Conservation (phyloP, 2,329 filamentous ascomycete genomes). For the Fusarium nygamai region DNA sequence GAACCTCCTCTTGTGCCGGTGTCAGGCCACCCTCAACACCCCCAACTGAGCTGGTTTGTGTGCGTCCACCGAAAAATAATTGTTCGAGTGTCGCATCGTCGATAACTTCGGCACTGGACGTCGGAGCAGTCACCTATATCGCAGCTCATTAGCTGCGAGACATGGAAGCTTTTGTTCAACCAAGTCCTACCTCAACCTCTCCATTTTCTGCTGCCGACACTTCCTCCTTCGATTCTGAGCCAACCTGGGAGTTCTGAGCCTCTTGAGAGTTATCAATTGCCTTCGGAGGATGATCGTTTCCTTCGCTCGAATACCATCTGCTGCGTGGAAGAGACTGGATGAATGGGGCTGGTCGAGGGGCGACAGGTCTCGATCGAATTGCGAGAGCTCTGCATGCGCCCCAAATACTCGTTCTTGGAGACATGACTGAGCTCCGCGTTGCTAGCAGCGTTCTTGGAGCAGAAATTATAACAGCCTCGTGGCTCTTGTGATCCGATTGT, state of each 20-base stretch:
- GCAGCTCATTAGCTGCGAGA: slow-evolving; percentile 26
- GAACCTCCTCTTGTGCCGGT: slow-evolving; percentile 54
- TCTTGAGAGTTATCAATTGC: slow-evolving; percentile 32
- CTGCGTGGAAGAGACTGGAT: slow-evolving; percentile 32
- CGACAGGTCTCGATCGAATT: slow-evolving; percentile 43
- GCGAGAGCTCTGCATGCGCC: slow-evolving; percentile 49
- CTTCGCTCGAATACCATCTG: slow-evolving; percentile 49
- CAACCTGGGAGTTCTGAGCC: slow-evolving; percentile 10
- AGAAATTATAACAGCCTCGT: slow-evolving; percentile 35
- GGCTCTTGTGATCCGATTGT: slow-evolving; percentile 36
- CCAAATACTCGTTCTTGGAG: slow-evolving; percentile 48
- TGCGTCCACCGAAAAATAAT: slow-evolving; percentile 50
- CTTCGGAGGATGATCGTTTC: slow-evolving; percentile 40
- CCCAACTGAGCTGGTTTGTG: slow-evolving; percentile 42
- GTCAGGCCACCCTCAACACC: slow-evolving; percentile 52
- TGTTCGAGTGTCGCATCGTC: slow-evolving; percentile 52
- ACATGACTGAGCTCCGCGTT: slow-evolving; percentile 47
- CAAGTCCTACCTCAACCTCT: slow-evolving; percentile 39
- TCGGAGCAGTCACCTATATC: slow-evolving; percentile 22
- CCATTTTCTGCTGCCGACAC: slow-evolving; percentile 7
- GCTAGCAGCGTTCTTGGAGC: slow-evolving; percentile 42
- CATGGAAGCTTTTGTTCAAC: slow-evolving; percentile 1
- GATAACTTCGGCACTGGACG: slow-evolving; percentile 36
- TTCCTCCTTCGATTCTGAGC: background rate
- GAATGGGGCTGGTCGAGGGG: slow-evolving; percentile 38